Conservation (phyloP, 345 rosid species). For the Psidium guajava region DNA sequence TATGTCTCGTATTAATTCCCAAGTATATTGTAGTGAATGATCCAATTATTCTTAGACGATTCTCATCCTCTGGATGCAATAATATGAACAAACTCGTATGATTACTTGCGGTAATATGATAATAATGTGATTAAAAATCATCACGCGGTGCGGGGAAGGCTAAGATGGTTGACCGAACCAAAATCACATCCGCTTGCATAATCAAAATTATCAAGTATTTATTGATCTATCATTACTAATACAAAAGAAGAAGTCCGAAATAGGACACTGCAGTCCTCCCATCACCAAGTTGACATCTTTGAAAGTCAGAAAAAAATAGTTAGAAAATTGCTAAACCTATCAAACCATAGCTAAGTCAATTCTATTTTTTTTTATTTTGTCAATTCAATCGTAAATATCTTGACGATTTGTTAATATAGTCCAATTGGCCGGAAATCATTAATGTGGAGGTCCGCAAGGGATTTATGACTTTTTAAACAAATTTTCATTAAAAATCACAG, state of each 20-base stretch:
- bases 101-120: not conserved
- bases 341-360: rapidly evolving
- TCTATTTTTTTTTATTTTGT: not conserved
- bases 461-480: not conserved
- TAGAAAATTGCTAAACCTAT: rapidly evolving
- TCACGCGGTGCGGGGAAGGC: not conserved
- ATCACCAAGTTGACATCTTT: not conserved
- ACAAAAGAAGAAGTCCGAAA: not conserved
- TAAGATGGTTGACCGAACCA: not conserved
- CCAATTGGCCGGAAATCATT: not conserved
- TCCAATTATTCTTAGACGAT: not conserved
- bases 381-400: too few species aligned
- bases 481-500: not conserved
- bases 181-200: not conserved
- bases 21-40: not conserved
- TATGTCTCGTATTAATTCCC: not conserved
- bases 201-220: not conserved
- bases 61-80: not conserved
- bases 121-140: not conserved
- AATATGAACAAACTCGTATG: not conserved
- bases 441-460: too few species aligned
- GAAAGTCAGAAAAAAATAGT: rapidly evolving
- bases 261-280: not conserved
- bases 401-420: rapidly evolving
- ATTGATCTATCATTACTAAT: not conserved